Evolutionary conservation across 148 eudicot species (phyloP), one percentile per base, ranked within the genome.

Genomic region (Hydrangea macrophylla): DNA sequence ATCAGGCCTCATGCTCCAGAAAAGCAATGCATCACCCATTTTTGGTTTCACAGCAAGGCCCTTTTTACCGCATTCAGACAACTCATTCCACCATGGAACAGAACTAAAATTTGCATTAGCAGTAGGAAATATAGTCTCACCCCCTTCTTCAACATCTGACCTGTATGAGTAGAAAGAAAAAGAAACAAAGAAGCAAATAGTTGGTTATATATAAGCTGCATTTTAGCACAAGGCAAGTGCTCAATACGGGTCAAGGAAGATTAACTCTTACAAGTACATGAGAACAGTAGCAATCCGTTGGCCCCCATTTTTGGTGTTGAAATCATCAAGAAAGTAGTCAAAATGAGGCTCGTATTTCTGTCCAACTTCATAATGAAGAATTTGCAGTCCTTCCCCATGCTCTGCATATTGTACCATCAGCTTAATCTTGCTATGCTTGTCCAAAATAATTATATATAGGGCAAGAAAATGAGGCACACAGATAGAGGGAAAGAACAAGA

Each of bases 131-230:
- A 80, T 73, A 44, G 90, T 86, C 78, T 89, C 95, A 60, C 95
- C 88, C 67, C 88, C 95, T 78, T 86, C 90, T 84, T 89, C 89
- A 68, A 89, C 89, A 77, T 89, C 95, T 65, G 89, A 86, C 77
- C 95, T 89, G 58, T 62, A 73, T 70, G n/a, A 27, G 12, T 37
- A n/a, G 31, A 3, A 56, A 42, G 30, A 40, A 50, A 75, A 58
- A 9, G 11, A 65, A 26, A 42, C 11, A 26, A 31, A 64, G 58
- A 62, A 25, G 27, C 20, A 27, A 11, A 12, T 25, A 51, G 12
- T 9, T 36, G 12, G 45, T 17, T 28, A 15, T 9, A 32, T 55
- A 20, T 28, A 48, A 67, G 17, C 22, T 58, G 20, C 23, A 8
- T 42, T 22, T 58, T 17, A 5, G 32, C 0, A 24, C 32, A 37